Base-by-base conservation (phyloP, 306 rosid species). In the Lithocarpus polystachyus region DNA sequence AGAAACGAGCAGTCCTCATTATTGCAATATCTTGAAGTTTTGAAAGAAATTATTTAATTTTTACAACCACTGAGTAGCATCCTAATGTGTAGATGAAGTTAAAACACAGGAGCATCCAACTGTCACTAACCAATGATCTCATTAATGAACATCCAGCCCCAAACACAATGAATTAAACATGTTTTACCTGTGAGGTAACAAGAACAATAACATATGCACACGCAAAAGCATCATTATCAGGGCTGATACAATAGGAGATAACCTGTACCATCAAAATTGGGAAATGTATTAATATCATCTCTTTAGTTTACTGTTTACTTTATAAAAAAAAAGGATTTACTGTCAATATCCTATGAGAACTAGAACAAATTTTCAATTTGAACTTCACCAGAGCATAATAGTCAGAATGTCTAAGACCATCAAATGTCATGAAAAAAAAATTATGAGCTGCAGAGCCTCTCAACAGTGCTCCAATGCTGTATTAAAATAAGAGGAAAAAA, bases 121-220 rank as follows among this genome's bases (percentile, higher is more conserved):
- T 18, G 52, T 13, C 19, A 33, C 10, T 18, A 64, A 64, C 72
- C 15, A 8, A 19, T 35, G 70, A 61, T 61, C 68, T 61, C 19
- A 23, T 11, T 61, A 24, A 29, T 17, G 22, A 64, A 64, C 40
- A 31, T 64, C n/a, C 45, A 64, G 37, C 59, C 56, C 53, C 5
- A 56, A 48, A 57, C 60, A 56, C 54, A 40, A 67, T 65, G 69
- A 69, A 73, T 79, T 55, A 69, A 60, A 74, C 67, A 82, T 43
- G 67, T 17, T 2, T 80, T 89, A 94, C 98, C 99, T 91, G 84
- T 73, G 95, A 87, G 73, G 92, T 81, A 85, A 92, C 87, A n/a
- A 80, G 89, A 84, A 94, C 95, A 83, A 94, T 81, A 86, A 91
- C 94, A 54, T 86, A 72, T 73, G 86, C 89, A 78, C 85, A 83